Evolutionary conservation across 1,284 basidiomycete genomes (phyloP).

Genomic region (Retiboletus flavoniger): DNA sequence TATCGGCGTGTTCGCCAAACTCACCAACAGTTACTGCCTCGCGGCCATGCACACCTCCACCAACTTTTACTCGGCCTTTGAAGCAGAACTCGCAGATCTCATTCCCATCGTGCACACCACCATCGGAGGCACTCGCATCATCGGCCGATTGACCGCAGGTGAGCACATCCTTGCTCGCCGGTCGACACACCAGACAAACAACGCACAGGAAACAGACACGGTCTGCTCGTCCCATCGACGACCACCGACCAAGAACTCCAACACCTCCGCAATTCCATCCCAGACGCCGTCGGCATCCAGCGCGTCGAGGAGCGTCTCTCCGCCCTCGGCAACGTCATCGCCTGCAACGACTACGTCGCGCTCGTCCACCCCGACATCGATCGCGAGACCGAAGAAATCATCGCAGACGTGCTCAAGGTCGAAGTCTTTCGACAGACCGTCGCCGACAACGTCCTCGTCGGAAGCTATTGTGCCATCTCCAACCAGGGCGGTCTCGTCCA

Average conservation of each 20-base stretch:
- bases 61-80: conserved; percentile 98
- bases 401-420: conserved; percentile 98
- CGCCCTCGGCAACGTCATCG: conserved; percentile 97
- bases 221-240: conserved; percentile 91
- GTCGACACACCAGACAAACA: background rate
- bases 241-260: conserved; percentile 99
- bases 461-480: conserved; percentile 91
- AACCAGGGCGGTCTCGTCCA: conserved; percentile 98
- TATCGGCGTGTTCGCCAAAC: conserved; percentile 91
- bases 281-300: conserved; percentile 90
- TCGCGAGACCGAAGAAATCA: conserved; percentile 99
- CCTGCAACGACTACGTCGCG: conserved; percentile 97
- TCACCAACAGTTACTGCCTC: conserved; percentile 96
- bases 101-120: conserved; percentile 97
- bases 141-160: conserved; percentile 93
- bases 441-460: conserved; percentile 95
- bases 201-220: conserved; percentile 82
- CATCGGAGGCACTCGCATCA: conserved; percentile 93
- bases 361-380: conserved; percentile 97
- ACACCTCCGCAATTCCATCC: conserved; percentile 95
- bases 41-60: conserved; percentile 91
- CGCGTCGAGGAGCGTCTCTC: conserved; percentile 95
- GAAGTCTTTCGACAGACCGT: conserved; percentile 99
- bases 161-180: conserved; percentile 2
- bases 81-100: conserved; percentile 91